Percentiles rank a stretch among this genome's conserved stretches.
Evolutionary conservation across 2,329 filamentous ascomycete genomes (phyloP).

Genomic region (Ophiostoma pallidulum): DNA sequence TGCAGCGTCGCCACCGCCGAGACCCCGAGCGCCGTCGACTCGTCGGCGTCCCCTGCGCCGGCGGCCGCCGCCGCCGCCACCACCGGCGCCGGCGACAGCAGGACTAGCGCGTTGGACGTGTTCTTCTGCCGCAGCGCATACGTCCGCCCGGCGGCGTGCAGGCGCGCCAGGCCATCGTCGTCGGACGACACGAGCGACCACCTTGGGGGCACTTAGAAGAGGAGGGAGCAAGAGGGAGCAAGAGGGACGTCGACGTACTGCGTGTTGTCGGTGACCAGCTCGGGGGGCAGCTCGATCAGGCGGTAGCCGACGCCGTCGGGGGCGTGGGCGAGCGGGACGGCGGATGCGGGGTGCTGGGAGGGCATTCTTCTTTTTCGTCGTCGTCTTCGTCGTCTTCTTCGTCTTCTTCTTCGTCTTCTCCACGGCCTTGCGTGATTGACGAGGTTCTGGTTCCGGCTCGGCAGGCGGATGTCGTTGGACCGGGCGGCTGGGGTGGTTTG

Average conservation of each 20-base stretch:
- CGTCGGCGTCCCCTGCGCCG: slow-evolving; percentile 1
- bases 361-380: slow-evolving; percentile 26
- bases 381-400: too few species aligned
- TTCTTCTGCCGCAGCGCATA: slow-evolving; percentile 57
- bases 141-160: slow-evolving; percentile 41
- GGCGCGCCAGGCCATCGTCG: slow-evolving; percentile 44
- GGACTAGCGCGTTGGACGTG: slow-evolving; percentile 55
- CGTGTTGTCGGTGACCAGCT: slow-evolving; percentile 46
- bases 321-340: slow-evolving; percentile 41
- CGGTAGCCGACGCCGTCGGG: slow-evolving; percentile 45
- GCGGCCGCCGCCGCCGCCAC: slow-evolving; percentile 15
- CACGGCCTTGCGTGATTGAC: too few species aligned
- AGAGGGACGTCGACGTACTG: slow-evolving; percentile 21
- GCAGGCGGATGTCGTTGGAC: too few species aligned
- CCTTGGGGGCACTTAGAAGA: slow-evolving; percentile 11
- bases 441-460: too few species aligned
- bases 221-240: not conserved
- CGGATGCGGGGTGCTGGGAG: slow-evolving; percentile 34
- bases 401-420: too few species aligned
- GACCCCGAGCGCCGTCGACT: slow-evolving; percentile 26
- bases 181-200: slow-evolving; percentile 32
- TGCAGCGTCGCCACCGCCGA: slow-evolving; percentile 46
- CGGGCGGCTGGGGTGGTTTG: too few species aligned
- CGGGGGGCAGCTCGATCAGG: slow-evolving; percentile 52
- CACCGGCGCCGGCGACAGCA: slow-evolving; percentile 33